Evolutionary conservation across 176 grass and related monocot genomes (phyloP), one percentile per base, ranked within the genome.

Genomic region (Avena atlantica): DNA sequence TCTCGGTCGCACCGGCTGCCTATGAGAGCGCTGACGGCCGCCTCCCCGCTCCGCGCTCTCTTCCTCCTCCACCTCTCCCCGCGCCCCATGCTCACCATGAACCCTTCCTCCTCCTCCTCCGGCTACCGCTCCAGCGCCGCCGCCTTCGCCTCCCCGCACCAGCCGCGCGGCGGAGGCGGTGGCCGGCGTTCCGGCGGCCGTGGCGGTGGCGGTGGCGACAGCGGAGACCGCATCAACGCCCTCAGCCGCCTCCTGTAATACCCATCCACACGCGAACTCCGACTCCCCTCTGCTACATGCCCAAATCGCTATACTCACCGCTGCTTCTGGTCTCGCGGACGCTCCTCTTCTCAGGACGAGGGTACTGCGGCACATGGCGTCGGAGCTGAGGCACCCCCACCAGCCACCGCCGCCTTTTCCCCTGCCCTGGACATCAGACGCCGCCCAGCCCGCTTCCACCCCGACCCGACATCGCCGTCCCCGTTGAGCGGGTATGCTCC

Each of bases 321-420:
- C 2, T 44, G 4, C 21, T 65, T 11, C 40, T 23, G 65, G 12
- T 27, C 84, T 58, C 1, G 50, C 21, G 44, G 11, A 56, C 48
- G 8, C 16, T 42, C 1, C 11, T 76, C 70, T 49, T 1, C 15
- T 10, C 87, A 98, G 96, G 86, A 84, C 91, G 57, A 80, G 88
- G 84, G 83, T 98, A 34, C 85, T 98, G 82, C 83, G 96, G 34
- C 96, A 98, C 85, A 95, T 95, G 96, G 96, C 93, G 50, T 81
- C 84, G 78, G 93, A 98, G 88, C 81, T 98, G 86, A 81, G 85
- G 23, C 86, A n/a, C n/a, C n/a, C n/a, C n/a, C n/a, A n/a, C n/a
- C n/a, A n/a, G n/a, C n/a, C n/a, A n/a, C n/a, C n/a, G n/a, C n/a
- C n/a, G n/a, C n/a, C n/a, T n/a, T n/a, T n/a, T n/a, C n/a, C n/a